These are phyloP conservation scores for Anisodus tanguticus DNA, from an alignment of 257 asterid genomes.

Conservation along the genomic window DNA sequence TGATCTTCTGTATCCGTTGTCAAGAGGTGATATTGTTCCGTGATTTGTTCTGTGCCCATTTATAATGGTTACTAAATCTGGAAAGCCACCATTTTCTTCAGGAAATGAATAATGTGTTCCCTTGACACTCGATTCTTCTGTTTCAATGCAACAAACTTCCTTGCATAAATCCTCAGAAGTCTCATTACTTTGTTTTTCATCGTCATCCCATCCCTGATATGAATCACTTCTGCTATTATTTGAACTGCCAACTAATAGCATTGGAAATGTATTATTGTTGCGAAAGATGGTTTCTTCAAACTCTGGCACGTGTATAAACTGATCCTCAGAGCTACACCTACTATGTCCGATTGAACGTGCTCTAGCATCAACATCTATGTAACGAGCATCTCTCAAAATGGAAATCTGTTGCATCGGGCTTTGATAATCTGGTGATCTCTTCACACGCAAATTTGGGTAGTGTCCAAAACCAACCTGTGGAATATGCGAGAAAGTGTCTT, in stretches of 20 bases:
- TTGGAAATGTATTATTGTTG: slow-evolving; percentile 48
- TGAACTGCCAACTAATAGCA: slow-evolving; percentile 48
- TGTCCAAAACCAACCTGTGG: slow-evolving; percentile 64
- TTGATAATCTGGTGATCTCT: slow-evolving; percentile 52
- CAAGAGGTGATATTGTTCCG: slow-evolving; percentile 32
- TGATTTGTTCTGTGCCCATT: slow-evolving; percentile 32
- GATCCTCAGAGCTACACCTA: slow-evolving; percentile 68
- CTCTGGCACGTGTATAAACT: slow-evolving; percentile 56
- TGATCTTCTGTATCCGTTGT: not conserved
- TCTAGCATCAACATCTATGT: slow-evolving; percentile 46
- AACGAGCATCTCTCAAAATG: slow-evolving; percentile 47
- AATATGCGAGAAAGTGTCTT: slow-evolving; percentile 14
- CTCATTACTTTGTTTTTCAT: slow-evolving; percentile 68
- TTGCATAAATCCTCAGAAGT: slow-evolving; percentile 60
- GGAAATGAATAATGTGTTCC: slow-evolving; percentile 36
- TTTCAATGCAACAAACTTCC: slow-evolving; percentile 45
- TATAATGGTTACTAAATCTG: slow-evolving; percentile 28
- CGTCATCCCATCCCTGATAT: slow-evolving; percentile 75
- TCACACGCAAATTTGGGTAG: slow-evolving; percentile 73
- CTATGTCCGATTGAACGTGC: slow-evolving; percentile 63
- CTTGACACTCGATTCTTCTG: slow-evolving; percentile 46
- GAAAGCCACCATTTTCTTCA: slow-evolving; percentile 41
- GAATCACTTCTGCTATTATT: slow-evolving; percentile 64
- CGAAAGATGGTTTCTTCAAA: slow-evolving; percentile 49
- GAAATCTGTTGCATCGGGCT: slow-evolving; percentile 40